Base-by-base conservation (phyloP, 208 protist genomes). In the Hexamita inflata region DNA sequence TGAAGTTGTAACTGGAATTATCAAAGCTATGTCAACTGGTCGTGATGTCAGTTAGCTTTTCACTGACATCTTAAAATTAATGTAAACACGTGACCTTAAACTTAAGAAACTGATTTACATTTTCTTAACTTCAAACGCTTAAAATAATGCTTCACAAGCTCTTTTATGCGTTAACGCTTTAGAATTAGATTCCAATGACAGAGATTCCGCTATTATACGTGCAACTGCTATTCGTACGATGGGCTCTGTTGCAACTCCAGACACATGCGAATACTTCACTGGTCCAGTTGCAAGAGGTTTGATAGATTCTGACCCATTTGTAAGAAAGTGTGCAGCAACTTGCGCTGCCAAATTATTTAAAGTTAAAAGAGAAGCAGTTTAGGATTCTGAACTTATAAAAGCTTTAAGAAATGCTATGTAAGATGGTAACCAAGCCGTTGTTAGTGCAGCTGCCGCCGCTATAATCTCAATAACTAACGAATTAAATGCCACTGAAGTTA, bases 71-170 rank as follows among this genome's bases (percentile, higher is more conserved):
- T 73, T 95, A 32, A 90, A 93, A 38, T 88, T 92, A 66, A 93
- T 95, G 58, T 88, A 91, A 58, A 94, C 93, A 2, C 83, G 81
- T 13, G 90, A 96, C 81, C 77, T 97, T 11, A 91, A 94, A 58
- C 82, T 98, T 13, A 97, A 98, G 85, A 97, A 98, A 62, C 86
- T 99, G 1, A 90, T 95, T 0, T 99, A 98, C 82, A 82, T 98
- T 34, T 99, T 98, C 77, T 80, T 99, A 15, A 93, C 95, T 77
- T 94, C 96, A 77, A 96, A 98, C 81, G 92, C 94, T 64, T 90
- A 91, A 65, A 84, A 83, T 34, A 88, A 98, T 77, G 94, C 94
- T 53, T 92, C 98, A 75, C 85, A 93, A 58, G 91, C 94, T 61
- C 92, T 98, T 59, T 79, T 97, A 34, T 93, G 94, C 77, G 94